Percentiles rank a stretch among this genome's conserved stretches.
These are phyloP conservation scores for Ganoderma lingzhi DNA, from an alignment of 1,284 basidiomycete species.

Conservation along the genomic window DNA sequence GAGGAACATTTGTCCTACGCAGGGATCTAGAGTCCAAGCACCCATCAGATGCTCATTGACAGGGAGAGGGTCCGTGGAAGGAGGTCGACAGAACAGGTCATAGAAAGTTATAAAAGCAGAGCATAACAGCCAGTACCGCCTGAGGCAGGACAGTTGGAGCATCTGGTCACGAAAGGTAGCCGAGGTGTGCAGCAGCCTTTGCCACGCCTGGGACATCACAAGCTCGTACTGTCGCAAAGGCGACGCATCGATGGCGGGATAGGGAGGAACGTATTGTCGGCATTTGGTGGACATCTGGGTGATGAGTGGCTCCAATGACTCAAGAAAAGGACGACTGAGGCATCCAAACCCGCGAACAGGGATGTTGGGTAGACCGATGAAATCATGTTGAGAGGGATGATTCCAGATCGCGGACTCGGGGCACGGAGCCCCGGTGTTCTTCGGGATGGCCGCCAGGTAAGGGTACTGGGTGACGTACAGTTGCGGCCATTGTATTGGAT, in stretches of 20 bases:
- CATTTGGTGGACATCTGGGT: background rate
- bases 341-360: background rate
- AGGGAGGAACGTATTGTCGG: background rate
- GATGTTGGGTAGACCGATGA: background rate
- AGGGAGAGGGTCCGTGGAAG: background rate
- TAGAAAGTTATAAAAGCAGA: background rate
- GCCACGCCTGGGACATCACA: background rate
- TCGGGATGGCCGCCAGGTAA: background rate
- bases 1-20: background rate
- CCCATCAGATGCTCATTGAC: constrained; percentile 2
- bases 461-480: background rate
- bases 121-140: constrained; percentile 3
- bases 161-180: background rate
- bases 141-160: background rate
- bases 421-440: background rate
- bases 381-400: background rate
- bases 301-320: background rate
- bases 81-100: too few relatives aligned
- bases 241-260: background rate
- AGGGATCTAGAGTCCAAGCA: constrained; percentile 1
- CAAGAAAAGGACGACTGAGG: background rate
- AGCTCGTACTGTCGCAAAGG: background rate
- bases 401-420: background rate
- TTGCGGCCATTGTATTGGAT: constrained; percentile 10
- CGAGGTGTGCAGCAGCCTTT: background rate